These are phyloP conservation scores for Fraxinus americana DNA, from an alignment of 257 asterid species.

Conservation along the genomic window DNA sequence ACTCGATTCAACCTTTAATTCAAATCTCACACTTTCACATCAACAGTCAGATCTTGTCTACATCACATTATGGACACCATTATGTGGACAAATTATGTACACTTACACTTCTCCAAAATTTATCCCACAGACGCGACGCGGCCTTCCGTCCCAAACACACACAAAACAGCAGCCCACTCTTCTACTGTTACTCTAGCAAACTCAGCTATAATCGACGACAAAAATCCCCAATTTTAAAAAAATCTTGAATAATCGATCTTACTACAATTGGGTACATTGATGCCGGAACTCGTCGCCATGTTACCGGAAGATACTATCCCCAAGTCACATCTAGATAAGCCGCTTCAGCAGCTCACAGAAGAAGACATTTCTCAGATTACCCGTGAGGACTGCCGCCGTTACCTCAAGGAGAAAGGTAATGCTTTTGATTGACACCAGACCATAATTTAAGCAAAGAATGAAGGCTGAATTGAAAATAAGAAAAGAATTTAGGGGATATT, in stretches of 20 bases:
- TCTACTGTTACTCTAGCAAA: slow-evolving; percentile 26
- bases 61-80: too few species aligned
- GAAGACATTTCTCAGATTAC: slow-evolving; percentile 99
- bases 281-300: slow-evolving; percentile 34
- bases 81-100: too few species aligned
- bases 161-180: slow-evolving; percentile 5
- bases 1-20: too few species aligned
- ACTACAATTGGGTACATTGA: slow-evolving; percentile 28
- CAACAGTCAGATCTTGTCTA: too few species aligned
- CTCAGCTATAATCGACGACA: slow-evolving; percentile 14
- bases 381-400: slow-evolving; percentile 98
- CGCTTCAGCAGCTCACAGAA: slow-evolving; percentile 85
- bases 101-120: too few species aligned
- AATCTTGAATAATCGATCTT: slow-evolving; percentile 32
- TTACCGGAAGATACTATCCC: slow-evolving; percentile 52
- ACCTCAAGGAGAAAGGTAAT: slow-evolving; percentile 88
- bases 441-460: neutral
- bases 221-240: slow-evolving; percentile 20
- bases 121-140: neutral
- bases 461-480: neutral
- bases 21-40: too few species aligned
- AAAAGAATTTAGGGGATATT: slow-evolving; percentile 10
- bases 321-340: slow-evolving; percentile 86
- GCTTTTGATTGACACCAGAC: neutral
- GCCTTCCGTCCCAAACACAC: neutral